A percentile compares a stretch with the other conserved stretches of the same genome.
phyloP scores from a whole-genome alignment of 2,329 filamentous ascomycete genomes.

The Dactylellina cionopaga region DNA sequence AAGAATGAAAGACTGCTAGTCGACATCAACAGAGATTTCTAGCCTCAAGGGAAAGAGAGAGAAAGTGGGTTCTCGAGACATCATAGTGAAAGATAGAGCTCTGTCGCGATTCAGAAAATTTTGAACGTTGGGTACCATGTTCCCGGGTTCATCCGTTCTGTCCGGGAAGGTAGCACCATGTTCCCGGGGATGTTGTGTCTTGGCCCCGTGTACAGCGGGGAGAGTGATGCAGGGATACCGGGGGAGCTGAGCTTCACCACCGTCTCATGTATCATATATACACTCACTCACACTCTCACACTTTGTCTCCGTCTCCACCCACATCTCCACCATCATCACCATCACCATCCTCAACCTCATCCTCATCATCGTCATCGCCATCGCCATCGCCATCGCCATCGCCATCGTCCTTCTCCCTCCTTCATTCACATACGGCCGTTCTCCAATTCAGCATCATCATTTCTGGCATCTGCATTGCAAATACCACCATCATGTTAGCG shows the following conservation, averaged over 20 bases:
- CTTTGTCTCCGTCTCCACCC: neutral
- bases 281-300: neutral
- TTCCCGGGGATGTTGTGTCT: neutral
- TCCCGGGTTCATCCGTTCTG: neutral
- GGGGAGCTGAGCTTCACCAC: slow-evolving; percentile 37
- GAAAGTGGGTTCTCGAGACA: neutral
- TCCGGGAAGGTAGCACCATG: neutral
- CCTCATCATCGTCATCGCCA: neutral
- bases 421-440: neutral
- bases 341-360: neutral
- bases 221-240: neutral
- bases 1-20: neutral
- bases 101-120: slow-evolving; percentile 10
- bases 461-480: neutral
- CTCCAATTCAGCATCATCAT: neutral
- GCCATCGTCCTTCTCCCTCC: neutral
- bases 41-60: neutral
- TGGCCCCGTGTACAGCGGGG: no score
- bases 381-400: slow-evolving; percentile 4
- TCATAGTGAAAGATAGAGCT: no score
- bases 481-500: neutral
- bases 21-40: neutral
- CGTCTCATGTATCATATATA: slow-evolving; percentile 11
- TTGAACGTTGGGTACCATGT: no score
- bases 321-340: neutral